Evolutionary conservation across 2,329 filamentous ascomycete genomes (phyloP), one percentile per base, ranked within the genome.

Genomic region (Drechslera avenae): DNA sequence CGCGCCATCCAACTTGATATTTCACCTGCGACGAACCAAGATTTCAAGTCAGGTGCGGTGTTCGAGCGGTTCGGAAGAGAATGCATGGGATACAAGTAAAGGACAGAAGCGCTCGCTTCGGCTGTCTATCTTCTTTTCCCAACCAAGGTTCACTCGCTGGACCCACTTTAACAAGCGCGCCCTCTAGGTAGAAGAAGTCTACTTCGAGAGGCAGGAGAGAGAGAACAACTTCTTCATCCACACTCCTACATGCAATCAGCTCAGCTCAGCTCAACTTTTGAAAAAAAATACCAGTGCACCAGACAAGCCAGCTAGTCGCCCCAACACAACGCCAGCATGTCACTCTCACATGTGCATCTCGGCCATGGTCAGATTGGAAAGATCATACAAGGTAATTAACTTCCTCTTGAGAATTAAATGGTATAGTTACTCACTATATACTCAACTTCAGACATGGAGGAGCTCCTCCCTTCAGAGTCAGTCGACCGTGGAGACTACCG

Each of bases 331-430:
- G 28, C n/a, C 23, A 48, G 42, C 17, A 57, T 56, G 46, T 10
- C 21, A 19, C 10, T 35, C 33, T 5, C 19, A 7, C 28, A 34
- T 10, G 8, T 17, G n/a, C 52, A 48, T 32, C 34, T 31, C 23
- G 58, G 61, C 12, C 59, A 63, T 40, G 51, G 45, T 9, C 54
- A 57, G 18, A 50, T 64, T 12, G 48, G 55, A n/a, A 52, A 46
- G 14, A 62, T 62, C 12, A 55, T 63, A 33, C 30, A 44, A 34
- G 39, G 39, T 49, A 37, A n/a, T 3, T 12, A 9, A 33, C 16
- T n/a, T n/a, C 4, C 4, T 2, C 12, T 28, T 2, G 10, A 19
- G 0, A 16, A 7, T 3, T 10, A 7, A 12, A 7, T 7, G 10
- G 7, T 2, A 33, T 3, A 7, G 2, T 21, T n/a, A 17, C 17